Evolutionary conservation across 352 stramenopile genomes (phyloP).

Genomic region (Phytophthora aleatoria): DNA sequence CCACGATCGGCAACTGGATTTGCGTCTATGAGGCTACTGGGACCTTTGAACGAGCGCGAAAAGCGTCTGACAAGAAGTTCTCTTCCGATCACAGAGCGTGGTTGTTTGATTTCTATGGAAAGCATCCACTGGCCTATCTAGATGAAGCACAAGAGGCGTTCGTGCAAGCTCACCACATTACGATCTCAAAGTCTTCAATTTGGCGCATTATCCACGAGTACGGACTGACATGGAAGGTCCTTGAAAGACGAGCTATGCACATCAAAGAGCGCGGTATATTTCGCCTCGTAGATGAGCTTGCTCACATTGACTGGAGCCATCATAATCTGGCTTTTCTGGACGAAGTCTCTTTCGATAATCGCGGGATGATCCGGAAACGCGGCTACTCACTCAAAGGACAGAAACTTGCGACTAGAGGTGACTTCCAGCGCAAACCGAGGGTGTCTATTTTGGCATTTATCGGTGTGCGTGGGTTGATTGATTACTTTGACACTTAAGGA

Average conservation of each 20-base stretch:
- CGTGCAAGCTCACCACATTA: not conserved
- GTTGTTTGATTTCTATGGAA: not conserved
- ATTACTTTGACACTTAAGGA: not conserved
- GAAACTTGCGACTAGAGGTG: not conserved
- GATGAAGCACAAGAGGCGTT: not conserved
- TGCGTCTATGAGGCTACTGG: not conserved
- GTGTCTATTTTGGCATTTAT: not conserved
- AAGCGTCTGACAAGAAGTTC: not conserved
- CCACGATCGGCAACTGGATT: not conserved
- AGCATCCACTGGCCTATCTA: not conserved
- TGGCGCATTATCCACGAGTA: not conserved
- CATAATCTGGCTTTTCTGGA: not conserved
- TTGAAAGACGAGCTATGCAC: not conserved
- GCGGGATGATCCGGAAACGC: not conserved
- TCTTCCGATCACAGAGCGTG: not conserved
- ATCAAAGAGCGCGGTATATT: not conserved
- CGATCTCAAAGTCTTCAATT: not conserved
- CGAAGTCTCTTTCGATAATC: not conserved
- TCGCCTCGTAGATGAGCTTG: not conserved
- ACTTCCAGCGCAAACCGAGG: not conserved
- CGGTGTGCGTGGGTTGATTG: not conserved
- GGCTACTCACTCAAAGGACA: not conserved
- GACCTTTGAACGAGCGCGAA: not conserved
- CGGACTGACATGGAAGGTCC: not conserved
- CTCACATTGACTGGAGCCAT: not conserved